Percentiles rank a stretch among this genome's conserved stretches.
Conservation (phyloP, 2,329 filamentous ascomycete species). For the Cladosporium sp. region DNA sequence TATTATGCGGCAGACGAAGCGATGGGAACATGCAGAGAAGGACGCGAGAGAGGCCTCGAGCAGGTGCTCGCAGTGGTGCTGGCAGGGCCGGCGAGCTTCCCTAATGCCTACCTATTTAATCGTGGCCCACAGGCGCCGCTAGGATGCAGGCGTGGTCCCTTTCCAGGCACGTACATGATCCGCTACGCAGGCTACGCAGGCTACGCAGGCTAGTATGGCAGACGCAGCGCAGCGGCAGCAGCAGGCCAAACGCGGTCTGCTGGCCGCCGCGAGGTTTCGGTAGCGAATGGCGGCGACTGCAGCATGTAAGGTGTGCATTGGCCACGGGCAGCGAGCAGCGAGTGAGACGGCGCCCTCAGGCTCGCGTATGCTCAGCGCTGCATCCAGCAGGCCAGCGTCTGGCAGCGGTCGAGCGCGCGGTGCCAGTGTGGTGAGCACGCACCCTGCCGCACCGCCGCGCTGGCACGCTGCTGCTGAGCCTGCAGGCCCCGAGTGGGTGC, state of each 20-base stretch:
- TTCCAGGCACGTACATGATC: conserved; percentile 14
- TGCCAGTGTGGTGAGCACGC: too few species aligned
- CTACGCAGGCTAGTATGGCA: conserved; percentile 3
- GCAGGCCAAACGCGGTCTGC: conserved; percentile 11
- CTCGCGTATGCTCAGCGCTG: background rate
- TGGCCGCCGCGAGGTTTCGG: conserved; percentile 7
- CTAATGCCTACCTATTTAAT: conserved; percentile 8
- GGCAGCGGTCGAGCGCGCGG: too few species aligned
- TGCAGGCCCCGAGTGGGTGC: too few species aligned
- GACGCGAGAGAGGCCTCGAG: background rate
- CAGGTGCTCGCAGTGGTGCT: background rate
- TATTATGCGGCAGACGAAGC: background rate
- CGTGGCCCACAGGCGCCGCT: conserved; percentile 13
- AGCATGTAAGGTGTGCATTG: background rate
- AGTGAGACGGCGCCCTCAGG: conserved; percentile 1
- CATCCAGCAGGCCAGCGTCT: background rate
- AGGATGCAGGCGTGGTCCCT: conserved; percentile 10
- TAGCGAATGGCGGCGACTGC: conserved; percentile 3
- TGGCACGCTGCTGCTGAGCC: too few species aligned
- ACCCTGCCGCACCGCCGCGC: background rate
- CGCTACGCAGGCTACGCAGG: conserved; percentile 3
- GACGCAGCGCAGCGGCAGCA: conserved; percentile 11
- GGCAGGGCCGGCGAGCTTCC: background rate
- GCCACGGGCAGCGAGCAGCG: background rate
- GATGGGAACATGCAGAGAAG: background rate